These are phyloP conservation scores for Populus deltoides DNA, from an alignment of 345 rosid species.

Conservation along the genomic window DNA sequence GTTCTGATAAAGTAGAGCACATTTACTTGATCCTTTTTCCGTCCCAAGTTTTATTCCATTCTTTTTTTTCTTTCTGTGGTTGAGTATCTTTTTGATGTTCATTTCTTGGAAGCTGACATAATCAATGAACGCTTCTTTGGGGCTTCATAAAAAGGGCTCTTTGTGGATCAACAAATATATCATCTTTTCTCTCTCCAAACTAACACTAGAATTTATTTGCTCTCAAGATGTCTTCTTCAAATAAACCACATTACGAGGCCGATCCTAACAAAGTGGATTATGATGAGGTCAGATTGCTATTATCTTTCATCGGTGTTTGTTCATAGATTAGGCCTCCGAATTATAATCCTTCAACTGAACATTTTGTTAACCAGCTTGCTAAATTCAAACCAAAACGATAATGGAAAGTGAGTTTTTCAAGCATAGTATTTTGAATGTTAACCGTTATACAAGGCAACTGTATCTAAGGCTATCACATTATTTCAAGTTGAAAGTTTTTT, in stretches of 20 bases:
- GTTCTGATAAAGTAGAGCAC: neutral
- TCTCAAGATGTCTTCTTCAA: neutral
- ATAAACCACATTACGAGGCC: neutral
- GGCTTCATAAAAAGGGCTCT: neutral
- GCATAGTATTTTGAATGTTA: too few relatives aligned
- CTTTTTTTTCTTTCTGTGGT: neutral
- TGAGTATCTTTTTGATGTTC: too few relatives aligned
- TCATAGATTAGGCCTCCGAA: too few relatives aligned
- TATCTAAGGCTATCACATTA: too few relatives aligned
- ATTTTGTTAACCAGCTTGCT: neutral
- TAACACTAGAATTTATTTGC: neutral
- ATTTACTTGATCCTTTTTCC: neutral
- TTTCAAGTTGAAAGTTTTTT: neutral
- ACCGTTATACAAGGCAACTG: too few relatives aligned
- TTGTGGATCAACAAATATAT: neutral
- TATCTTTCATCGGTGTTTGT: neutral
- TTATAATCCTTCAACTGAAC: neutral
- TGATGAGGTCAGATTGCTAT: neutral
- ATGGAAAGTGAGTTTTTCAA: too few relatives aligned
- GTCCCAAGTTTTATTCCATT: neutral
- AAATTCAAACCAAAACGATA: neutral
- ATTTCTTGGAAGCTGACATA: too few relatives aligned
- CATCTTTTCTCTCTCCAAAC: neutral
- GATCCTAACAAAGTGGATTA: accelerated
- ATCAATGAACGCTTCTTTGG: neutral